Base-by-base conservation (phyloP, 2,329 filamentous ascomycete genomes). In the Samsoniella hepiali region DNA sequence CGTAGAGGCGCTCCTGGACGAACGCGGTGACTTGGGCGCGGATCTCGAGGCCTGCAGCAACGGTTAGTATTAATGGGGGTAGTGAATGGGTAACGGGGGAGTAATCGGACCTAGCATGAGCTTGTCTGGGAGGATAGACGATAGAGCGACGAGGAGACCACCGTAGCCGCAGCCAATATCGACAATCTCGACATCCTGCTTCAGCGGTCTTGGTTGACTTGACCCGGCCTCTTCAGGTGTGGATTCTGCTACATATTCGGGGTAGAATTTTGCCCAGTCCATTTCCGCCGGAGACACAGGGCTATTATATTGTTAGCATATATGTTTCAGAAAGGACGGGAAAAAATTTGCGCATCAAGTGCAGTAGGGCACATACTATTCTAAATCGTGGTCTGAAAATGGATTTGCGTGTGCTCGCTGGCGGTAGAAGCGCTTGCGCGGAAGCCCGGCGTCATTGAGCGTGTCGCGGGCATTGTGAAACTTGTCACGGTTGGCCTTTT, bases 141-240 rank as follows among this genome's bases (percentile, higher is more conserved):
- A 88, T 54, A 99, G 83, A 6, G 92, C 93, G 67, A 98, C 89
- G 3, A 96, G 82, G 63, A 99, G 81, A 7, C 95, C 95, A 54
- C 95, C 95, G 75, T 97, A 99, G 5, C 95, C 95, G 75, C 95
- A 99, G 32, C 95, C 95, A 73, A 99, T 97, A 78, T 99, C 95
- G 67, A 94, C 93, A 53, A 99, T 87, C 73, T 97, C 93, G 54
- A 99, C 89, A 65, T 91, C 82, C 73, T 90, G 89, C 47, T 64
- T 71, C 55, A 77, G 65, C 36, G 67, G 71, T 49, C 47, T 68
- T 44, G 73, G 70, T 58, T 69, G 67, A 29, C 34, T 42, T 22
- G 53, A 34, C 22, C 67, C 65, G 31, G 68, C 63, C 42, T 71
- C 71, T 63, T 74, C 70, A 56, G 72, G 65, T 34, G 73, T 57